Evolutionary conservation across 139 green algal species (phyloP).

Genomic region (Desmodesmus armatus): DNA sequence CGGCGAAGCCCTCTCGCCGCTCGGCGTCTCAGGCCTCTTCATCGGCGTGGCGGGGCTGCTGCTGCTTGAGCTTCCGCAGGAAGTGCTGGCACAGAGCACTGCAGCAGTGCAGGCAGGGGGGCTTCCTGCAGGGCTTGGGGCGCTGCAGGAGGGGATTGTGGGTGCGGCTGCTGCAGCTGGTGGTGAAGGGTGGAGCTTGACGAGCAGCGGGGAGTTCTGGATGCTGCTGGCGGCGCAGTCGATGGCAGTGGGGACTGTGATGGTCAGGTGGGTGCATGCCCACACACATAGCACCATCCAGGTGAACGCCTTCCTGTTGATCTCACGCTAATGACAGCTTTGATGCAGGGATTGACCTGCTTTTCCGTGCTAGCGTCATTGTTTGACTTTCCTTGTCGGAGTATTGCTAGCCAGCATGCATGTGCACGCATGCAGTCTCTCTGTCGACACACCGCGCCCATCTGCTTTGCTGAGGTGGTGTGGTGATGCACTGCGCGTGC

Average conservation of each 20-base stretch:
- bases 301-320: too few relatives aligned
- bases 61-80: constrained; percentile 89
- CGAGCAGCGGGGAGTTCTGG: constrained; percentile 91
- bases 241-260: constrained; percentile 97
- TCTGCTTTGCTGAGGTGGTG: too few relatives aligned
- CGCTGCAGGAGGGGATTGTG: too few relatives aligned
- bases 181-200: background rate
- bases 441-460: too few relatives aligned
- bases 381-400: too few relatives aligned
- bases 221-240: constrained; percentile 98
- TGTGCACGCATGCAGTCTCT: too few relatives aligned
- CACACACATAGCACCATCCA: too few relatives aligned
- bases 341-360: too few relatives aligned
- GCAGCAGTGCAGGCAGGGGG: background rate
- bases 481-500: too few relatives aligned
- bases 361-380: too few relatives aligned
- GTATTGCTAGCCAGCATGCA: too few relatives aligned
- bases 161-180: background rate
- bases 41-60: constrained; percentile 90
- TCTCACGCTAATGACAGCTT: too few relatives aligned
- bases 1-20: constrained; percentile 79
- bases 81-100: constrained; percentile 33
- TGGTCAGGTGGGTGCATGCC: constrained; percentile 92
- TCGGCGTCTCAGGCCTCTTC: constrained; percentile 73
- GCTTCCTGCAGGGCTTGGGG: background rate